Percentiles rank a stretch among this genome's conserved stretches.
Conservation (phyloP, 495 filamentous ascomycete genomes). For the Trichoderma virens region DNA sequence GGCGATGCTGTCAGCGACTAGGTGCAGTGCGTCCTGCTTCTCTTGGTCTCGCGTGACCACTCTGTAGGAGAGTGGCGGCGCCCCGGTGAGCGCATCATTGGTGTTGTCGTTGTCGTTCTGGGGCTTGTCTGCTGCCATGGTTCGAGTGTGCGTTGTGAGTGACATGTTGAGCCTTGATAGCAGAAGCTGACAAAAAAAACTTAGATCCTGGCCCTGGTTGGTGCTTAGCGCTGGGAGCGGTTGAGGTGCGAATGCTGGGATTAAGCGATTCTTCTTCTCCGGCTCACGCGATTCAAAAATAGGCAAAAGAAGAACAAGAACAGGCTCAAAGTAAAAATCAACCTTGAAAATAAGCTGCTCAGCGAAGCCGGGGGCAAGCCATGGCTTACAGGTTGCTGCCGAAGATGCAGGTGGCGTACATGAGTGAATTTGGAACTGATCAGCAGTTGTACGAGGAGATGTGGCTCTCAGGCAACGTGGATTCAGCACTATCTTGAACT, state of each 20-base stretch:
- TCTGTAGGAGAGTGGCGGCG: constrained; percentile 32
- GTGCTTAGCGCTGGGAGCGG: neutral
- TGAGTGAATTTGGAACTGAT: neutral
- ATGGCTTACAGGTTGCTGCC: neutral
- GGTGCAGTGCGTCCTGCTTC: constrained; percentile 33
- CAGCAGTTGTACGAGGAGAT: neutral
- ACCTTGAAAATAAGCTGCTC: constrained; percentile 5
- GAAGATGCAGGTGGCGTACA: neutral
- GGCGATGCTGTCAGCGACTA: constrained; percentile 39
- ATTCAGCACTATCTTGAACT: neutral
- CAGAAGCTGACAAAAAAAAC: neutral
- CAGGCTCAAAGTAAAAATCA: constrained; percentile 3
- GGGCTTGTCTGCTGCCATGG: neutral
- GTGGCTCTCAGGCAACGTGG: neutral
- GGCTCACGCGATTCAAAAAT: neutral
- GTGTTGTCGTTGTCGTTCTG: neutral
- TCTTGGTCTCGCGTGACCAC: constrained; percentile 26
- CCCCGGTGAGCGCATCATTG: constrained; percentile 19
- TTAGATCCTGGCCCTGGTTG: neutral
- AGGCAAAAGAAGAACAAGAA: neutral
- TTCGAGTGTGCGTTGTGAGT: neutral
- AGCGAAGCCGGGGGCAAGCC: neutral
- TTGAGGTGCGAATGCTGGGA: neutral
- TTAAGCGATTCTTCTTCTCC: neutral
- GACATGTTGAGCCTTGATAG: neutral